Conservation (phyloP, 805 yeast species). For the Teunomyces aglyptinius region DNA sequence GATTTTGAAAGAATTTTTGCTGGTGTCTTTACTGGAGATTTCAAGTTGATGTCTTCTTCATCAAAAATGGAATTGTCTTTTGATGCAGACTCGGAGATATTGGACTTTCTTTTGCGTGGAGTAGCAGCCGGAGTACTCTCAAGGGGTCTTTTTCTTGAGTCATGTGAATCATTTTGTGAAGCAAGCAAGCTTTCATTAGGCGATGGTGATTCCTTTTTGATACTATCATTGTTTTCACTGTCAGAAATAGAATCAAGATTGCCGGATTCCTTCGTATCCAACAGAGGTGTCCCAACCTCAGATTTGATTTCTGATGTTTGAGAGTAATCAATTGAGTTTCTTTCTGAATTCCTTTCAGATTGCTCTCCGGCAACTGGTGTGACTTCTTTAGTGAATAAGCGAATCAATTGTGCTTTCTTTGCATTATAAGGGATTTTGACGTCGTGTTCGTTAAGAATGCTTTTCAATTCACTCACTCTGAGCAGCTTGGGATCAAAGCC, state of each 20-base stretch:
- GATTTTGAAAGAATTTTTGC: slow-evolving; percentile 2
- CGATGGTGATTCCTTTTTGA: neutral
- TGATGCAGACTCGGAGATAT: neutral
- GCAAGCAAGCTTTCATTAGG: neutral
- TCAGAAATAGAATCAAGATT: slow-evolving; percentile 11
- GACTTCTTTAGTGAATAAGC: slow-evolving; percentile 56
- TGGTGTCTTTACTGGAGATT: slow-evolving; percentile 3
- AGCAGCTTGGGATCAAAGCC: slow-evolving; percentile 69
- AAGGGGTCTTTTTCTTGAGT: neutral
- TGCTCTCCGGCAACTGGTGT: slow-evolving; percentile 46
- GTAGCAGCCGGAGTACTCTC: neutral
- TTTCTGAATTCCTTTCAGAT: slow-evolving; percentile 26
- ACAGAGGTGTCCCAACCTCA: neutral
- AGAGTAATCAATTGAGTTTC: slow-evolving; percentile 15
- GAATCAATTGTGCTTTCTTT: slow-evolving; percentile 64
- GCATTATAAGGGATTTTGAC: slow-evolving; percentile 61
- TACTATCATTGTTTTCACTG: neutral
- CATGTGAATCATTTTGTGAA: neutral
- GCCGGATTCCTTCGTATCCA: neutral
- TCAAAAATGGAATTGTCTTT: slow-evolving; percentile 7
- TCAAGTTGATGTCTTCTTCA: slow-evolving; percentile 6
- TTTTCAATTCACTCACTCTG: slow-evolving; percentile 69
- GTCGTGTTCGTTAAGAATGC: slow-evolving; percentile 60
- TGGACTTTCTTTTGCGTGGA: neutral
- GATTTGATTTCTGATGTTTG: slow-evolving; percentile 12